A percentile compares a stretch with the other conserved stretches of the same genome.
Evolutionary conservation across 345 rosid species (phyloP).

Genomic region (Syzygium oleosum): DNA sequence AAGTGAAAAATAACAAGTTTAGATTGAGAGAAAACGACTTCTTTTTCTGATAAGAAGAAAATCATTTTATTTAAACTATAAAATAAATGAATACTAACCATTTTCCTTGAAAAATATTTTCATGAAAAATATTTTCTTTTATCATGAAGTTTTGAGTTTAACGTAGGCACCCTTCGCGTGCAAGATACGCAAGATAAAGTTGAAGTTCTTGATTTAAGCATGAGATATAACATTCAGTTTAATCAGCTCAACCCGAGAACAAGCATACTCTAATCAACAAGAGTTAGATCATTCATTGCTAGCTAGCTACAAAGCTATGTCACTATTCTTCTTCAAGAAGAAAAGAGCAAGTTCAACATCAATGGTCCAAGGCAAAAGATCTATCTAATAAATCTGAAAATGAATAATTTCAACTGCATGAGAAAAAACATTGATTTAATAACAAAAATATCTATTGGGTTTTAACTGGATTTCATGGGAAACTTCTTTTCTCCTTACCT

Average conservation of each 20-base stretch:
- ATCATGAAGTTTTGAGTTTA: no score
- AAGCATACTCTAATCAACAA: no score
- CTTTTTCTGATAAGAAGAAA: background rate
- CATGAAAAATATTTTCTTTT: no score
- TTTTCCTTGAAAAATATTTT: no score
- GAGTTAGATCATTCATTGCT: background rate
- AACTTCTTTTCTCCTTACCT: background rate
- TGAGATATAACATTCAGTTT: background rate
- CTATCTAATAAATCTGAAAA: background rate
- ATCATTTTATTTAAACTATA: background rate
- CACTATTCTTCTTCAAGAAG: background rate
- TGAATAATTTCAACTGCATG: background rate
- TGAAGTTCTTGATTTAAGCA: background rate
- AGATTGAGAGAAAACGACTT: background rate
- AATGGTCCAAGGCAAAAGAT: background rate
- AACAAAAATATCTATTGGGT: background rate
- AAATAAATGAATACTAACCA: background rate
- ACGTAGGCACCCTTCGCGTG: no score
- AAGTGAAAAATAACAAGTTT: background rate
- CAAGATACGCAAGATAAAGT: no score
- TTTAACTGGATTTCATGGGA: conserved; percentile 1
- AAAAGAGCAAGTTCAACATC: background rate
- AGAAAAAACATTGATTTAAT: background rate
- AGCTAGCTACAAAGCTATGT: background rate
- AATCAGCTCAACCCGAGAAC: background rate